Base-by-base conservation (phyloP, 305 asterid species). In the Fraxinus platypoda region DNA sequence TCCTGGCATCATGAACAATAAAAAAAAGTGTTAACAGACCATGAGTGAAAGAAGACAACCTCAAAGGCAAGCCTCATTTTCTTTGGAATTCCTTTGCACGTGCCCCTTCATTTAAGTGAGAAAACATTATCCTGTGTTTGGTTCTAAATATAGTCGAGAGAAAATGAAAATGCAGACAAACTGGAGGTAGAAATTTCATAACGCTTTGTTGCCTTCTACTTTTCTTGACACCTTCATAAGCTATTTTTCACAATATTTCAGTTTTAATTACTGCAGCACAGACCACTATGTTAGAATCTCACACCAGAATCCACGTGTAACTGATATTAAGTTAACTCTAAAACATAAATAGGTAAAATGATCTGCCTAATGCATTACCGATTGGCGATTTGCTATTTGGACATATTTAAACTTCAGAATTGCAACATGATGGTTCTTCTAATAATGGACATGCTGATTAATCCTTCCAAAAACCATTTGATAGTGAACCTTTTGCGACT, bases 1-100 rank as follows among this genome's bases (percentile, higher is more conserved):
- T 92, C 94, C 98, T 95, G 82, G 43, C 86, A 89, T 46, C 77
- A 82, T 71, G 43, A 57, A 84, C 57, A 68, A 25, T 30, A 43
- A 77, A 57, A 37, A 30, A 84, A 43, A 79, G 72, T 52, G 59
- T 8, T 26, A 70, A 33, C 11, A 15, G 31, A 78, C 43, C 64
- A 26, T 64, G 78, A 74, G 15, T 33, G 73, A 66, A 81, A 21
- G 26, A 68, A 57, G 68, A 54, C 11, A 71, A 30, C 7, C 21
- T 13, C 74, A 31, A 75, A 46, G 28, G 54, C 34, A 49, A 9
- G 64, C 81, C 30, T 30, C 37, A 11, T 68, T 68, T 28, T 26
- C 35, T 68, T 68, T 28, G 74, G 74, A 21, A 68, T 28, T 26
- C 21, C 72, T 25, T 64, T 11, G 33, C 26, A 31, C 13, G 6